These are phyloP conservation scores for Diplotaxis tenuifolia DNA, from an alignment of 345 rosid species.

Conservation along the genomic window DNA sequence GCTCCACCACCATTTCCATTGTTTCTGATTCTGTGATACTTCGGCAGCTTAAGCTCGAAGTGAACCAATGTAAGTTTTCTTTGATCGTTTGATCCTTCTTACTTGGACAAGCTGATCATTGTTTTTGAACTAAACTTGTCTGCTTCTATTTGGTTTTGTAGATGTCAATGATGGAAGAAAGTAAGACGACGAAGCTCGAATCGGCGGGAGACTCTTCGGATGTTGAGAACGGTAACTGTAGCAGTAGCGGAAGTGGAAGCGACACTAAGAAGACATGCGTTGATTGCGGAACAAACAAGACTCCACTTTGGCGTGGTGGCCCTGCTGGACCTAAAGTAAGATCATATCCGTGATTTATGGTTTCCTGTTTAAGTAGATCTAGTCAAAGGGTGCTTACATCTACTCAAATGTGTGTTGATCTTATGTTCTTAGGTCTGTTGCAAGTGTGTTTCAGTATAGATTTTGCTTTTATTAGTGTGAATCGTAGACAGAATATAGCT, in stretches of 20 bases:
- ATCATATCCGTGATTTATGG: not conserved
- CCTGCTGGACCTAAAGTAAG: constrained; percentile 95
- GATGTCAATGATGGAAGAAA: constrained; percentile 35
- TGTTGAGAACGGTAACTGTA: constrained; percentile 34
- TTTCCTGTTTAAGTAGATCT: constrained; percentile 12
- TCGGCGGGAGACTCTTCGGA: constrained; percentile 35
- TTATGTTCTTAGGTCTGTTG: not conserved
- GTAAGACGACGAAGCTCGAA: constrained; percentile 18
- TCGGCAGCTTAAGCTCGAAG: not conserved
- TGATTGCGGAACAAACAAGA: constrained; percentile 85
- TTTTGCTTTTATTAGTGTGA: not conserved
- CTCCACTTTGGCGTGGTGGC: constrained; percentile 98
- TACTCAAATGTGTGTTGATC: constrained; percentile 1
- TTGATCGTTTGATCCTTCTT: constrained; percentile 4
- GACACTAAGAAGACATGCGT: constrained; percentile 71
- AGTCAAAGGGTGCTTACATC: not conserved
- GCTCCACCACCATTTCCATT: not conserved
- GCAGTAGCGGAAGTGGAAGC: constrained; percentile 35
- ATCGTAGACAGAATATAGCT: not conserved
- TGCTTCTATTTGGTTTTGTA: not conserved
- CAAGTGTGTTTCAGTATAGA: not conserved
- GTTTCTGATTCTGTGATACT: not conserved
- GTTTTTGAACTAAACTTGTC: not conserved
- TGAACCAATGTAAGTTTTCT: constrained; percentile 23
- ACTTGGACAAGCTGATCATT: constrained; percentile 16